Base-by-base conservation (phyloP, 2,329 filamentous ascomycete genomes). In the Triangularia verruculosa region DNA sequence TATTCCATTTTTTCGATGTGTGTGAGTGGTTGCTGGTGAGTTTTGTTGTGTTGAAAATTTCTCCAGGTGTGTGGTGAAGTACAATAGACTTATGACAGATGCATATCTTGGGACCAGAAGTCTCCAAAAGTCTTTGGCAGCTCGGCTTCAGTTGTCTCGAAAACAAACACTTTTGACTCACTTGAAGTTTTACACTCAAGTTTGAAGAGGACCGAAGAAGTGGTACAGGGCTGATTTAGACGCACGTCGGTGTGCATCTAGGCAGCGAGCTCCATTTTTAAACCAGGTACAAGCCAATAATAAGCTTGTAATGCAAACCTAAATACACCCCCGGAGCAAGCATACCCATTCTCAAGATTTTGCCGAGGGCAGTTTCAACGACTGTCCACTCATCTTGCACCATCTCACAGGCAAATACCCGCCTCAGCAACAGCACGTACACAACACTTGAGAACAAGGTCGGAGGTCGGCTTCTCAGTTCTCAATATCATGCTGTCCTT, bases 1-100 rank as follows among this genome's bases (percentile, higher is more conserved):
- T 91, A 98, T 66, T 96, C 86, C 86, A 88, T 66, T 56, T 64
- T 64, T 64, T 43, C 47, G 47, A 3, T 15, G 39, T 20, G n/a
- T 20, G 39, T 47, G 39, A 47, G 39, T n/a, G 39, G 39, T 47
- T 17, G 6, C 17, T 17, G 20, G 39, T 5, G 3, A 11, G n/a
- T 47, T 12, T 32, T 11, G 30, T 32, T 32, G 7, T 32, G 7
- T 43, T 22, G 4, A 17, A 47, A 20, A 4, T 47, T 47, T 47
- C n/a, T 15, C 13, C 34, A n/a, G 27, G 15, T n/a, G n/a, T 6
- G n/a, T 47, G 1, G 5, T 17, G 13, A 47, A 20, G n/a, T 47
- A 20, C 5, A 47, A 17, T 47, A 20, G 7, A 2, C n/a, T 20
- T 20, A 20, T 47, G n/a, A 2, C n/a, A 20, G n/a, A 20, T 20